Conservation (phyloP, 176 grass and related monocot species). For the Carex myosuroides region DNA sequence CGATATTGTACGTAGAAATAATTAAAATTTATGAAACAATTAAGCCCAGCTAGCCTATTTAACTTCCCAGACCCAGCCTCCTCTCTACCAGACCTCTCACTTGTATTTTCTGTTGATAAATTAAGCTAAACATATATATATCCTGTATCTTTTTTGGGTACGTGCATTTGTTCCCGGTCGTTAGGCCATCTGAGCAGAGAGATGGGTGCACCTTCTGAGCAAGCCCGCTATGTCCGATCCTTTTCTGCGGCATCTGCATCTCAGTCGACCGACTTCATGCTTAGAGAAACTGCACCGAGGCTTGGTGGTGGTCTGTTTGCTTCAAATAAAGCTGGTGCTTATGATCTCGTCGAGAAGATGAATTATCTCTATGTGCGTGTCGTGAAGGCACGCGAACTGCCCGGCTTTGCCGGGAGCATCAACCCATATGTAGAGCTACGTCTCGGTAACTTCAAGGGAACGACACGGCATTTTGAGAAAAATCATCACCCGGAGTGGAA, state of each 20-base stretch:
- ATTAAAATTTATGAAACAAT: not conserved
- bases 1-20: not conserved
- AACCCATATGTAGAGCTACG: constrained; percentile 14
- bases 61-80: constrained; percentile 16
- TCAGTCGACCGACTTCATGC: constrained; percentile 25
- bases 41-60: constrained; percentile 7
- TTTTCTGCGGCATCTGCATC: constrained; percentile 17
- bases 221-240: constrained; percentile 5
- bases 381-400: constrained; percentile 36
- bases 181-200: constrained; percentile 14
- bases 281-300: constrained; percentile 36
- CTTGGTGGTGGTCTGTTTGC: constrained; percentile 29
- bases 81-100: not conserved
- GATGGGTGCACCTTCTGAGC: constrained; percentile 16
- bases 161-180: not conserved
- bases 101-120: constrained; percentile 20
- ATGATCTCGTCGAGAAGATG: constrained; percentile 43
- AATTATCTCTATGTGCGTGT: constrained; percentile 34
- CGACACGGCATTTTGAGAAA: constrained; percentile 26
- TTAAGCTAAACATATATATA: not conserved
- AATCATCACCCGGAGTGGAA: constrained; percentile 32
- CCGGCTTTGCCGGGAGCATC: not conserved
- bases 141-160: not conserved
- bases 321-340: constrained; percentile 21
- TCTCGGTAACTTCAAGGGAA: constrained; percentile 9